Percentiles rank a stretch among this genome's conserved stretches.
These are phyloP conservation scores for Psophocarpus tetragonolobus DNA, from an alignment of 306 rosid species.

Conservation along the genomic window DNA sequence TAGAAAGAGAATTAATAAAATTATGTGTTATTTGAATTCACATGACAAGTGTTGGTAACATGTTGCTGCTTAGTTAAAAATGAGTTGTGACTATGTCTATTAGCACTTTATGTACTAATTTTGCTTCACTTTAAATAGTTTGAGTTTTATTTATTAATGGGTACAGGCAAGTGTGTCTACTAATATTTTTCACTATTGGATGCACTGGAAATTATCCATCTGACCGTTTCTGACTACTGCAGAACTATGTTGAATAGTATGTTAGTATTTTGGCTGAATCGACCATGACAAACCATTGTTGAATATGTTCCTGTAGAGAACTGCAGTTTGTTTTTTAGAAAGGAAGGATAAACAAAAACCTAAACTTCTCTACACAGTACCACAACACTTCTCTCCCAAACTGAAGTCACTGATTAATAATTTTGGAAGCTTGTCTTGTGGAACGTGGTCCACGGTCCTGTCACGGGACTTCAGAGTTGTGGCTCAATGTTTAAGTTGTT, in stretches of 20 bases:
- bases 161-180: not conserved
- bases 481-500: slow-evolving; percentile 6
- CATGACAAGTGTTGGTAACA: not conserved
- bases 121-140: not conserved
- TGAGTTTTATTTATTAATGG: not conserved
- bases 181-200: not conserved
- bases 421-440: slow-evolving; percentile 12
- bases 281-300: not conserved
- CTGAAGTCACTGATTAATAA: not conserved
- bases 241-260: not conserved
- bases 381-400: not conserved
- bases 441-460: not conserved
- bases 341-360: not conserved
- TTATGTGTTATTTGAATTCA: too few relatives aligned
- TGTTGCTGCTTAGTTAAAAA: not conserved
- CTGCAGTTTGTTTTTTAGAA: not conserved
- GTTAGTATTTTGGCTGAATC: not conserved
- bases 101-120: not conserved
- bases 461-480: slow-evolving; percentile 31
- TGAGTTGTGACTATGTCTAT: not conserved
- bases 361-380: not conserved
- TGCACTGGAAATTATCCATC: not conserved
- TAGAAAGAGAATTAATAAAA: too few relatives aligned
- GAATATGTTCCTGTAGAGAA: not conserved
- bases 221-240: not conserved